These are phyloP conservation scores for Fusarium phyllophilum DNA, from an alignment of 2,329 filamentous ascomycete species.

Conservation along the genomic window DNA sequence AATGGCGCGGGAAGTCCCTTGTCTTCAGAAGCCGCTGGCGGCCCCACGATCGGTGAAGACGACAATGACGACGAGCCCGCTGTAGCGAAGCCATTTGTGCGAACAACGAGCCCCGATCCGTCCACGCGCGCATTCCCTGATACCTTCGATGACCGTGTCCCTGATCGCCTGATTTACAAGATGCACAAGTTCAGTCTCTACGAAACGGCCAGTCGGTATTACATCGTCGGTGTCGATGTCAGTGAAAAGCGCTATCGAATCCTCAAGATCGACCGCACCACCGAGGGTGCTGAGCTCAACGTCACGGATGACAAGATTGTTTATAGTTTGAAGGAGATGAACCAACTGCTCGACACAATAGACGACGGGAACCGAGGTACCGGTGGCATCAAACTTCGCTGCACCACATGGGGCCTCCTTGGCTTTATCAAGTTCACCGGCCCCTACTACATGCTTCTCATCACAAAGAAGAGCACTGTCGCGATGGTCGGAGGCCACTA, in stretches of 20 bases:
- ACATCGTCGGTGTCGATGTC: conserved; percentile 92
- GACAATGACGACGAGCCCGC: conserved; percentile 69
- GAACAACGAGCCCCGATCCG: conserved; percentile 63
- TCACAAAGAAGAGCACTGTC: conserved; percentile 95
- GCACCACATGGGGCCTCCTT: conserved; percentile 90
- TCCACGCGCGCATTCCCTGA: conserved; percentile 45
- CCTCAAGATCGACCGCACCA: conserved; percentile 92
- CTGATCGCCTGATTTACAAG: conserved; percentile 60
- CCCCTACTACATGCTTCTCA: conserved; percentile 95
- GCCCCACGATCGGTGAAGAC: conserved; percentile 51
- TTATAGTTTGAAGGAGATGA: conserved; percentile 93
- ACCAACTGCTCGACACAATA: conserved; percentile 90
- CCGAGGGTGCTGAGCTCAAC: conserved; percentile 77
- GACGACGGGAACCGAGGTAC: conserved; percentile 93
- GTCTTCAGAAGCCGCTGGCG: conserved; percentile 41
- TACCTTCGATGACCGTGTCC: conserved; percentile 47
- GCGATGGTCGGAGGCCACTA: conserved; percentile 97
- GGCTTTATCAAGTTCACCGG: conserved; percentile 97
- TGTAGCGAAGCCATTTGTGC: conserved; percentile 66
- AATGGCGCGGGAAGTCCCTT: conserved; percentile 47
- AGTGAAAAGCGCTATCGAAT: conserved; percentile 90
- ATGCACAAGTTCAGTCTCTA: conserved; percentile 99
- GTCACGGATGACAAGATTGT: conserved; percentile 95
- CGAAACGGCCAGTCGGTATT: conserved; percentile 92
- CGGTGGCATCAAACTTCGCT: conserved; percentile 88